These are phyloP conservation scores for Boletales sp. DNA, from an alignment of 768 basidiomycete genomes.

Conservation along the genomic window DNA sequence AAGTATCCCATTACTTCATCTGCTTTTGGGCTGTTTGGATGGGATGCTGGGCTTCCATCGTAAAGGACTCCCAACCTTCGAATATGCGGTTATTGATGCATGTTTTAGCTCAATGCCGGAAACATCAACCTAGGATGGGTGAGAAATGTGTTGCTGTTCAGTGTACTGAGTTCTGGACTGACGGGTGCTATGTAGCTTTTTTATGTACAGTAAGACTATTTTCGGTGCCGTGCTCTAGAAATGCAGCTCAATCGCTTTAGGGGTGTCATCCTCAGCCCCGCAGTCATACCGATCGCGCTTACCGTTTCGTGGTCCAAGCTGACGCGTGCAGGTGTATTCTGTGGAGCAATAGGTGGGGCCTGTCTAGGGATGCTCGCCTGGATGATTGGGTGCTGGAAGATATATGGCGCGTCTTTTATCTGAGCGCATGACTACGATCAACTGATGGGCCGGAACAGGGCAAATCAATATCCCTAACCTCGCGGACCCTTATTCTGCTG, in stretches of 20 bases:
- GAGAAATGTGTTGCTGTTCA: constrained; percentile 3
- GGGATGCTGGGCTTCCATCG: constrained; percentile 41
- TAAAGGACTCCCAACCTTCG: constrained; percentile 8
- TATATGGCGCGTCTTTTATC: constrained; percentile 32
- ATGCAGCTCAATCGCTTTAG: constrained; percentile 20
- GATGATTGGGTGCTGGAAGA: constrained; percentile 52
- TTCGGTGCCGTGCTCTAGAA: not conserved
- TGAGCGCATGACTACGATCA: no score
- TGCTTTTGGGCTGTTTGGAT: constrained; percentile 44
- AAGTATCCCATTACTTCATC: constrained; percentile 37
- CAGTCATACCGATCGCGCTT: constrained; percentile 47
- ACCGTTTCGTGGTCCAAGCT: constrained; percentile 48
- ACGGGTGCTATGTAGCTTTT: constrained; percentile 29
- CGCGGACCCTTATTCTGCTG: constrained; percentile 38
- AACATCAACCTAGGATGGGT: constrained; percentile 48
- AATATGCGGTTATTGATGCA: not conserved
- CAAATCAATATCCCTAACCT: constrained; percentile 35
- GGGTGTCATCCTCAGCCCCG: constrained; percentile 47
- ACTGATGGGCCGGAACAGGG: constrained; percentile 18
- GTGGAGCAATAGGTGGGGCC: constrained; percentile 40
- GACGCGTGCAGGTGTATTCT: constrained; percentile 36
- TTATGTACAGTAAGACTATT: constrained; percentile 39
- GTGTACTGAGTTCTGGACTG: not conserved
- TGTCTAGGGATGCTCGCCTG: constrained; percentile 44
- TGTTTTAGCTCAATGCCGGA: constrained; percentile 38